phyloP scores from a whole-genome alignment of 345 rosid genomes.

The Camelina hispida region DNA sequence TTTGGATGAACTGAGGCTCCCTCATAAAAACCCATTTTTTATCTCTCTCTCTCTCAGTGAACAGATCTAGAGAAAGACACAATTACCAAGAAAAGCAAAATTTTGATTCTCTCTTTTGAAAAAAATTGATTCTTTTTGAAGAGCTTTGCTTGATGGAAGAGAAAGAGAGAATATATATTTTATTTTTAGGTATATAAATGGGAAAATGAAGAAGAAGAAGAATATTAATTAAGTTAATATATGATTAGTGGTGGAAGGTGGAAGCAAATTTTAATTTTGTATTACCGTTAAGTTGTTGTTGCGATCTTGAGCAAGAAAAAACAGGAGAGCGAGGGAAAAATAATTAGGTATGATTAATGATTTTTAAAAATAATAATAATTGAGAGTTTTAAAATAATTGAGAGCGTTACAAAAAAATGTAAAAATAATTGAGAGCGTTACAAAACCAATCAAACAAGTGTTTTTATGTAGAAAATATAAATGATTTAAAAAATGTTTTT shows the following conservation, averaged over 20 bases:
- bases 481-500: constrained; percentile 3
- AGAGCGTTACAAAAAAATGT: background rate
- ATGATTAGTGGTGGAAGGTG: constrained; percentile 45
- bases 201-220: constrained; percentile 3
- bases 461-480: constrained; percentile 8
- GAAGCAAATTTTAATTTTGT: constrained; percentile 10
- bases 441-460: constrained; percentile 29
- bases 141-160: constrained; percentile 46
- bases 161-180: constrained; percentile 21
- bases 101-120: constrained; percentile 22
- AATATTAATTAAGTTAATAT: constrained; percentile 28
- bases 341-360: constrained; percentile 38
- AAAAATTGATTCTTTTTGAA: constrained; percentile 36
- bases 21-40: constrained; percentile 45
- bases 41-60: background rate
- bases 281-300: constrained; percentile 44
- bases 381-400: constrained; percentile 15
- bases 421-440: constrained; percentile 39
- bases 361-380: background rate
- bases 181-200: constrained; percentile 10
- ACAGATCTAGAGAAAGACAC: constrained; percentile 38
- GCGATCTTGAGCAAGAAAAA: constrained; percentile 42
- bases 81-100: background rate
- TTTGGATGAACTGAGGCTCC: constrained; percentile 45
- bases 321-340: constrained; percentile 3